These are phyloP conservation scores for Cryptococcus deneoformans DNA, from an alignment of 1,284 basidiomycete species.

Conservation along the genomic window DNA sequence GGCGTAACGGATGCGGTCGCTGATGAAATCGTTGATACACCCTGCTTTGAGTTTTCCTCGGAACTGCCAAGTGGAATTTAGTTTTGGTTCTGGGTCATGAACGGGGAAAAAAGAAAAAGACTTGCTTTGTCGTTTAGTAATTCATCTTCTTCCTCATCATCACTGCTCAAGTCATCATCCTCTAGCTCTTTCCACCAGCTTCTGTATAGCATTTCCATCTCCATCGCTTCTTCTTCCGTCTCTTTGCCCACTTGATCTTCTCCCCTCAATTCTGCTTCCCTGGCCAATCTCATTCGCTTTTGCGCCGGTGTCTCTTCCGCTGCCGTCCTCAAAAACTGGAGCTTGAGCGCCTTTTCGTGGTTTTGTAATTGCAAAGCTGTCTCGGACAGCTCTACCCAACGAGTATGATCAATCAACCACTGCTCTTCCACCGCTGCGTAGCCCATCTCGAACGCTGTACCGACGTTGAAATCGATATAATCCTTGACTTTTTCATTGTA, in stretches of 20 bases:
- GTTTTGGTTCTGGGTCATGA: neutral
- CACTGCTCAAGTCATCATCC: conserved; percentile 2
- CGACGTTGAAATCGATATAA: conserved; percentile 10
- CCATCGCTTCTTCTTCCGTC: conserved; percentile 2
- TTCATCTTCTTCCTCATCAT: conserved; percentile 4
- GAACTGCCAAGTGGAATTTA: conserved; percentile 8
- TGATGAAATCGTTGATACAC: conserved; percentile 21
- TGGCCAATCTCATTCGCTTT: neutral
- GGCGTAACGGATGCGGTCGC: conserved; percentile 21
- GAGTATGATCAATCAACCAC: conserved; percentile 25
- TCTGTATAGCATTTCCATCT: conserved; percentile 4
- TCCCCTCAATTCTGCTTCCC: conserved; percentile 8
- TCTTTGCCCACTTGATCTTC: conserved; percentile 4
- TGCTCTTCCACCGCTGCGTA: conserved; percentile 20
- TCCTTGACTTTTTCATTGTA: conserved; percentile 2
- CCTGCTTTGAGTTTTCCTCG: conserved; percentile 11
- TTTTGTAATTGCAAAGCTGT: conserved; percentile 18
- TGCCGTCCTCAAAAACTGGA: neutral
- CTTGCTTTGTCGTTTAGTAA: conserved; percentile 8
- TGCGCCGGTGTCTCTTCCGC: neutral
- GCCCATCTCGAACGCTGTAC: conserved; percentile 10
- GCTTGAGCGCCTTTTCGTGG: conserved; percentile 5
- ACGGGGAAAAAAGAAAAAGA: neutral
- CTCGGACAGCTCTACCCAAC: conserved; percentile 17
- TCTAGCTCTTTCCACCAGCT: conserved; percentile 8